These are phyloP conservation scores for Lactarius evosmus DNA, from an alignment of 768 basidiomycete species.

Conservation along the genomic window DNA sequence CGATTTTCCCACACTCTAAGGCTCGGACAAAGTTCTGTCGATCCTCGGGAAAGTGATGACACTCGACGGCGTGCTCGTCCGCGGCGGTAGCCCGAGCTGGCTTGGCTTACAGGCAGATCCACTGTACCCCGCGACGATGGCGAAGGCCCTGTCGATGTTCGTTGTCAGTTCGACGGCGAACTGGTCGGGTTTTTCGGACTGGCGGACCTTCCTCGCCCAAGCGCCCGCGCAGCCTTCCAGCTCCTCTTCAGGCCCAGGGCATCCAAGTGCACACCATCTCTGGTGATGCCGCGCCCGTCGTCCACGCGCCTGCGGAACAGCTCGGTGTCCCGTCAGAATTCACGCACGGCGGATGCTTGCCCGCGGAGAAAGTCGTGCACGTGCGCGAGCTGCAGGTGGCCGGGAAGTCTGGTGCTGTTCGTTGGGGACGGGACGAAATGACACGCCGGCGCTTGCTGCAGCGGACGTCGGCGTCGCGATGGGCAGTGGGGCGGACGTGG, in stretches of 20 bases:
- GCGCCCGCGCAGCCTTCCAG: constrained; percentile 39
- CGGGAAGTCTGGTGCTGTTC: constrained; percentile 38
- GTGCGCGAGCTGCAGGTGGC: constrained; percentile 32
- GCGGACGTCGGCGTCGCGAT: constrained; percentile 50
- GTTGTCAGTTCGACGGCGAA: constrained; percentile 35
- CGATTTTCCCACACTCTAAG: constrained; percentile 8
- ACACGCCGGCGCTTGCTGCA: constrained; percentile 47
- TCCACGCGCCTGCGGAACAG: constrained; percentile 38
- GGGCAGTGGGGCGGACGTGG: constrained; percentile 37
- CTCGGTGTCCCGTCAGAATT: constrained; percentile 40
- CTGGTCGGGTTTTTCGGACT: constrained; percentile 39
- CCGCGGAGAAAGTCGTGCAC: constrained; percentile 44
- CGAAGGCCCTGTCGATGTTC: constrained; percentile 45
- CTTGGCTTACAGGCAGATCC: constrained; percentile 35
- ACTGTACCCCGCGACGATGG: constrained; percentile 35
- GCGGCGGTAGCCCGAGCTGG: constrained; percentile 40
- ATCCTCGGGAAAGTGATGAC: constrained; percentile 37
- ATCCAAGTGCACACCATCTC: constrained; percentile 47
- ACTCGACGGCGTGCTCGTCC: constrained; percentile 34
- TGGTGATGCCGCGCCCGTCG: constrained; percentile 48
- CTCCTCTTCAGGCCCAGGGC: constrained; percentile 39
- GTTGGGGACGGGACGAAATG: constrained; percentile 55
- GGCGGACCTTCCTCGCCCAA: constrained; percentile 45
- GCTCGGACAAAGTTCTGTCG: constrained; percentile 30
- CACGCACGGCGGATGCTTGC: constrained; percentile 44